Conservation (phyloP, 2,329 filamentous ascomycete species). For the Cercospora berteroae region DNA sequence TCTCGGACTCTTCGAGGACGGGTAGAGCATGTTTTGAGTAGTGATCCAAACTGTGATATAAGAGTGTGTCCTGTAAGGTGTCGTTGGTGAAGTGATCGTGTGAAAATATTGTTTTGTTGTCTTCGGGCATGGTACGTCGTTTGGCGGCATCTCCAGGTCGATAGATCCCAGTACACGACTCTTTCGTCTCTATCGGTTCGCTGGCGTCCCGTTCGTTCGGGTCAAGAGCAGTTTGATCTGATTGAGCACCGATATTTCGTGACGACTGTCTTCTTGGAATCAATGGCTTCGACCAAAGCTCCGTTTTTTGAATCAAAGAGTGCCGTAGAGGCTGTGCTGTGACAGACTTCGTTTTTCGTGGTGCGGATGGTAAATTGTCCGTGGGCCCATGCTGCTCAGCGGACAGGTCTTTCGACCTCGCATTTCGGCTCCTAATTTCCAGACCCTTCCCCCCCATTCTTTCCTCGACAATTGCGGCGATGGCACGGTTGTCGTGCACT, state of each 20-base stretch:
- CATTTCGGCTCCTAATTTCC: background rate
- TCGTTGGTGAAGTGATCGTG: background rate
- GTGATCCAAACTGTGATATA: background rate
- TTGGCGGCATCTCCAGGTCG: constrained; percentile 24
- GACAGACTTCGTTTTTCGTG: background rate
- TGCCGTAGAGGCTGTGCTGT: background rate
- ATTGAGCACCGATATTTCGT: background rate
- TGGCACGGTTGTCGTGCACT: background rate
- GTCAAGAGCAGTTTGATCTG: background rate
- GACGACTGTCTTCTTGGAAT: background rate
- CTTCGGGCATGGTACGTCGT: constrained; percentile 11
- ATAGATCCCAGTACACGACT: constrained; percentile 2
- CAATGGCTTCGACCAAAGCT: background rate
- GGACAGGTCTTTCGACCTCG: background rate
- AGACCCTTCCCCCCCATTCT: background rate
- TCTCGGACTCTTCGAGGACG: background rate
- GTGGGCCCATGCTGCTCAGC: background rate
- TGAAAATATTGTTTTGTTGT: background rate
- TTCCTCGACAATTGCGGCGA: background rate
- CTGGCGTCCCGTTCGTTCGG: background rate
- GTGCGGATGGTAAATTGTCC: background rate
- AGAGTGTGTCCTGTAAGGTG: background rate
- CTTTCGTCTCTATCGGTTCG: background rate
- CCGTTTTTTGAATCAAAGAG: background rate
- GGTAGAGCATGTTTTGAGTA: background rate